Evolutionary conservation across 148 eudicot species (phyloP), one percentile per base, ranked within the genome.

Genomic region (Rheum nobile): DNA sequence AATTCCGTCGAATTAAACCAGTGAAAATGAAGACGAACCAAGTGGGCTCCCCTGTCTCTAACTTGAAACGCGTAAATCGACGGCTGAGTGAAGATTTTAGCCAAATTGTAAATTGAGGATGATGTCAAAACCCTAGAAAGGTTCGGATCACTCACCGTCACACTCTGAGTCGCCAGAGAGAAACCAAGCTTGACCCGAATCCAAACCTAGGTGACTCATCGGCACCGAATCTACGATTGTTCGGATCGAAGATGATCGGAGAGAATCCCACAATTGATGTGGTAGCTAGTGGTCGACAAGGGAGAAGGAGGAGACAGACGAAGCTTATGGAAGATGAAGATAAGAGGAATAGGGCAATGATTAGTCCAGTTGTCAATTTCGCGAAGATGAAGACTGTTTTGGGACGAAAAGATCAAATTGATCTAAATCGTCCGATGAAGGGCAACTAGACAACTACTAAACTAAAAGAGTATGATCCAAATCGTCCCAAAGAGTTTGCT

Each of bases 201-300:
- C 67, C 67, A 8, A 29, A 81, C 8, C 75, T 31, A 50, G 73
- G 21, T 0, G 28, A 39, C 0, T 41, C 83, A 12, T 91, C 98
- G 41, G 87, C 86, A 67, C 71, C 50, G 81, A 90, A 90, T 12
- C 63, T 67, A 24, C 98, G 97, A 74, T 85, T 76, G 74, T 80
- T 77, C 50, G 75, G 10, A 81, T 91, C 90, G 48, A 74, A 21
- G 63, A 77, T 80, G 72, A 78, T 8, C 65, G 86, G 63, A 16
- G 93, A 85, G 24, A n/a, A n/a, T n/a, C n/a, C 97, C 97, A 68
- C 92, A 90, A 76, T 84, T 81, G 81, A 95, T 74, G 74, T 88
- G 88, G 88, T 85, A 80, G 79, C 87, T n/a, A n/a, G n/a, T n/a
- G 43, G 22, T 88, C 98, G 55, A 26, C 4, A 26, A 97, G 94